Evolutionary conservation across 352 stramenopile genomes (phyloP).

Genomic region (Phytophthora fragariae): DNA sequence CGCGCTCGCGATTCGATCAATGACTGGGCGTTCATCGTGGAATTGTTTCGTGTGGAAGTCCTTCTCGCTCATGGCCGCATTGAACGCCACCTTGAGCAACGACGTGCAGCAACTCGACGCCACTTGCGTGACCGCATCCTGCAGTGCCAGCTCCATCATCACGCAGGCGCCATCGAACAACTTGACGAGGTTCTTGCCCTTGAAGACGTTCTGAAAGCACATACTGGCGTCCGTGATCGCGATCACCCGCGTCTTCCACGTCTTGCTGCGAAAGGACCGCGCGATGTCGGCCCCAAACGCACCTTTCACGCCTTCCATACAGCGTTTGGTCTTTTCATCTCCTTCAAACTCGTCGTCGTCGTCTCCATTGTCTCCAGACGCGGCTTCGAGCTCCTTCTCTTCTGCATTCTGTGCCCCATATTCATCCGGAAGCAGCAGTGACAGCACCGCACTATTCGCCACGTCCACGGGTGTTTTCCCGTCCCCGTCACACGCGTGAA

Average conservation of each 20-base stretch:
- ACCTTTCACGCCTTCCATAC: conserved; percentile 38
- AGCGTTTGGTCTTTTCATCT: conserved; percentile 22
- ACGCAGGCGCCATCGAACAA: conserved; percentile 72
- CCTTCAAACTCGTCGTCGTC: conserved; percentile 48
- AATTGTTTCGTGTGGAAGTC: conserved; percentile 71
- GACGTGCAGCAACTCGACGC: conserved; percentile 64
- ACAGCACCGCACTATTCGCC: conserved; percentile 51
- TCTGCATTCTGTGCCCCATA: conserved; percentile 35
- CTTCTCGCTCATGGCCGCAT: conserved; percentile 58
- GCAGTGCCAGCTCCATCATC: conserved; percentile 62
- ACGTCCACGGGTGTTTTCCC: conserved; percentile 75
- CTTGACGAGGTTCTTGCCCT: conserved; percentile 48
- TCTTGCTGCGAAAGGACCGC: conserved; percentile 57
- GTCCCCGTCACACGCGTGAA: conserved; percentile 65
- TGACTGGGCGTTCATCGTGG: conserved; percentile 53
- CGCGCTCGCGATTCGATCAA: conserved; percentile 56
- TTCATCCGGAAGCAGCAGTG: conserved; percentile 59
- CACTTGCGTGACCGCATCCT: conserved; percentile 77
- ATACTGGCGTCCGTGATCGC: conserved; percentile 65
- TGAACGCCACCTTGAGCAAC: conserved; percentile 72
- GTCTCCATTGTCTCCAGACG: conserved; percentile 44
- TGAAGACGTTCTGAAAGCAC: conserved; percentile 55
- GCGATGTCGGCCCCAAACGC: conserved; percentile 67
- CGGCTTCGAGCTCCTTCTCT: conserved; percentile 35
- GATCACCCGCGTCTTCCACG: conserved; percentile 64